Base-by-base conservation (phyloP, 306 rosid species). In the Trifolium subterraneum region DNA sequence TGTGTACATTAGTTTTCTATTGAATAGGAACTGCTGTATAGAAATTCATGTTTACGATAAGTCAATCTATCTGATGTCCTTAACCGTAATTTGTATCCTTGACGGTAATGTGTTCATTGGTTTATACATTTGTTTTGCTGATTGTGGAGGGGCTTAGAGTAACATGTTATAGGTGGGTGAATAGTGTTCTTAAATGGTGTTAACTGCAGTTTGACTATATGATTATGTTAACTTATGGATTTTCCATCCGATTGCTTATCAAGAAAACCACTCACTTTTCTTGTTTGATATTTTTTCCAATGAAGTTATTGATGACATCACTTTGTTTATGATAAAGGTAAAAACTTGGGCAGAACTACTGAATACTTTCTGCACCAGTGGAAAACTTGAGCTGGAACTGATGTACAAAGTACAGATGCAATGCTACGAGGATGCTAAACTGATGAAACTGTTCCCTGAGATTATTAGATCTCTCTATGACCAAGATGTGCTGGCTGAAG, bases 361-460 rank as follows among this genome's bases (percentile, higher is more conserved):
- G 96, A 95, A 88, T 75, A 64, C 92, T 39, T 95, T 92, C 87
- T 95, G 99, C 84, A 90, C 96, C 74, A 88, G 56, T 64, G 99
- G 93, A 86, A 95, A 92, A 63, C 99, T 95, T 51, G 99, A 95
- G 90, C 90, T 95, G 84, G 99, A 95, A 75, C 92, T 95, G 74
- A 83, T 92, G 55, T 95, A 95, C 96, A 95, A 95, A 82, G 99
- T 95, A 48, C 99, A 95, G 84, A 95, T 92, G 98, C 98, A 92
- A 88, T 95, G 99, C 88, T 95, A 95, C 59, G 99, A 95, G 90
- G 99, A 95, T 85, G 97, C 99, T 19, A 95, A 95, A 87, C 88
- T 95, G 82, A 95, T 95, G 99, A 95, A 95, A 83, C 92, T 95
- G 50, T 95, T 95, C 80, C 95, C 88, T 12, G 99, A 95, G 72